Evolutionary conservation across 495 filamentous ascomycete species (phyloP), one percentile per base, ranked within the genome.

Genomic region (Aspergillus coremiiformis): DNA sequence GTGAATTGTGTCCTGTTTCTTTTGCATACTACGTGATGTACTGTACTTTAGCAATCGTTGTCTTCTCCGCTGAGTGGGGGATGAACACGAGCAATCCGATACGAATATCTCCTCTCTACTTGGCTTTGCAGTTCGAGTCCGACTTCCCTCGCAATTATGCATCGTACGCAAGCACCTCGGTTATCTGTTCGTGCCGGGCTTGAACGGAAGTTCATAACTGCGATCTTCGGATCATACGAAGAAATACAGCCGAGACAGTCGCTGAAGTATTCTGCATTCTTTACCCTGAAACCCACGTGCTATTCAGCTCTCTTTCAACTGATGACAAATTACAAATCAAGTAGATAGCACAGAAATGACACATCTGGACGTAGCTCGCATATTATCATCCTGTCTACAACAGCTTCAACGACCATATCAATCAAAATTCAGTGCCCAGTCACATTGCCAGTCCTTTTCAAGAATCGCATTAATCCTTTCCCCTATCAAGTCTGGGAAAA

Each of bases 401-500:
- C 23, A 32, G 20, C 21, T 49, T n/a, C 8, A 9, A 9, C 27
- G 3, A 35, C 20, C 5, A 27, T 44, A 39, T 39, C 44, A 30
- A 45, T 27, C 11, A 64, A 35, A 58, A 51, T 62, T 44, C 10
- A 62, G 32, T 39, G 57, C 64, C 59, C 61, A 66, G 47, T 60
- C 59, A 35, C 61, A 54, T 10, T 67, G 51, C 58, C 58, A 57
- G 17, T 61, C 51, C 35, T 41, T 55, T 19, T 78, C 72, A 49
- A 78, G 54, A 8, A 70, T 50, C 11, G 56, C 59, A 49, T 65
- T 70, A 5, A 82, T 67, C 22, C 67, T 72, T 21, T 70, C 78
- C 14, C 84, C 79, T 27, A 85, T 58, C 20, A 82, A 19, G 2
- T 57, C 53, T 37, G 65, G 62, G 55, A 84, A 82, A 33, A 54